These are phyloP conservation scores for Anthracocystis panici-leucophaei DNA, from an alignment of 1,284 basidiomycete species.

Conservation along the genomic window DNA sequence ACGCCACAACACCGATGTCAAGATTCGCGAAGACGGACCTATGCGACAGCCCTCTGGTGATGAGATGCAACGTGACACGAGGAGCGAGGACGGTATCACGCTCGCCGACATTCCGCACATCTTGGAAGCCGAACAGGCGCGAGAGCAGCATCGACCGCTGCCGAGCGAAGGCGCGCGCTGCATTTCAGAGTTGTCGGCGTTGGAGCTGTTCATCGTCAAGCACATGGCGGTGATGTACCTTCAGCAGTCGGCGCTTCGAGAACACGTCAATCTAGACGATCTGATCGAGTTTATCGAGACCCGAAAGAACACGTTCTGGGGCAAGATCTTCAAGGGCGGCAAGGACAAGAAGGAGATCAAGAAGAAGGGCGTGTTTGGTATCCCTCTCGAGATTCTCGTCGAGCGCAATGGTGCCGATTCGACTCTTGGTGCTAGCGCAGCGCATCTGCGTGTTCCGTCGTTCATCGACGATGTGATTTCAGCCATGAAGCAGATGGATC, in stretches of 20 bases:
- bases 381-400: constrained; percentile 93
- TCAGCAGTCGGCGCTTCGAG: constrained; percentile 79
- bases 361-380: constrained; percentile 81
- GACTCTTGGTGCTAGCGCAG: constrained; percentile 85
- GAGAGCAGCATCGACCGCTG: constrained; percentile 80
- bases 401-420: constrained; percentile 95
- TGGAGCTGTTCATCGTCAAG: constrained; percentile 91
- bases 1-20: constrained; percentile 85
- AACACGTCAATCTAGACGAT: constrained; percentile 83
- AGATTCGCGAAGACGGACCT: constrained; percentile 82
- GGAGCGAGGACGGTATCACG: constrained; percentile 84
- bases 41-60: constrained; percentile 61
- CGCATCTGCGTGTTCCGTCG: constrained; percentile 88
- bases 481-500: constrained; percentile 99
- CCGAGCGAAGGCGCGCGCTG: constrained; percentile 81
- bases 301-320: constrained; percentile 96
- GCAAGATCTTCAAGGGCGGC: constrained; percentile 89
- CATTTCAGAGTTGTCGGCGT: constrained; percentile 83
- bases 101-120: constrained; percentile 96
- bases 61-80: constrained; percentile 44
- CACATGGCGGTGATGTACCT: constrained; percentile 88
- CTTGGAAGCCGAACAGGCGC: constrained; percentile 88
- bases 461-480: constrained; percentile 98
- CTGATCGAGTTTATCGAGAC: constrained; percentile 90
- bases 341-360: constrained; percentile 78